These are phyloP conservation scores for Skeletonema costatum DNA, from an alignment of 108 stramenopile species.

Conservation along the genomic window DNA sequence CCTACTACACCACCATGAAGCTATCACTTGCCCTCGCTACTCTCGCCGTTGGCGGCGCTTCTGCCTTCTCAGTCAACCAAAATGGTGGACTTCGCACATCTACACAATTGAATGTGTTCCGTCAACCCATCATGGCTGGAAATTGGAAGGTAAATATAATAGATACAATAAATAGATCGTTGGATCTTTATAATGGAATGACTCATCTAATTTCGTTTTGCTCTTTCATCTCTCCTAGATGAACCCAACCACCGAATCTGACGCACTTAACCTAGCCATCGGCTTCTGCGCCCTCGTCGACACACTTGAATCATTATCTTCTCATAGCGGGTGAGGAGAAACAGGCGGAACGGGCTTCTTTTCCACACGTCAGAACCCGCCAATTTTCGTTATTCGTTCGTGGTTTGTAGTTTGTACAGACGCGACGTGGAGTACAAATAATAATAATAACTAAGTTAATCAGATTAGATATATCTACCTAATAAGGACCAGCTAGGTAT, in stretches of 20 bases:
- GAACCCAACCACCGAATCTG: constrained; percentile 70
- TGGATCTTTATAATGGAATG: neutral
- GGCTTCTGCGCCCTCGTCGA: constrained; percentile 46
- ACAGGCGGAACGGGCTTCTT: too few relatives aligned
- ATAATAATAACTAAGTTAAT: too few relatives aligned
- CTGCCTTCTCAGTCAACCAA: neutral
- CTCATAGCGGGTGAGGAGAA: too few relatives aligned
- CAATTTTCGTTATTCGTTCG: too few relatives aligned
- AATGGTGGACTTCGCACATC: neutral
- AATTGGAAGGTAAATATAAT: constrained; percentile 68
- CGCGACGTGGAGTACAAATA: too few relatives aligned
- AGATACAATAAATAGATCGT: neutral
- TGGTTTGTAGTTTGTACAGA: too few relatives aligned
- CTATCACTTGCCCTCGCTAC: neutral
- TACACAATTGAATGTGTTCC: constrained; percentile 12
- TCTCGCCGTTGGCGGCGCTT: neutral
- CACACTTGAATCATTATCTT: too few relatives aligned
- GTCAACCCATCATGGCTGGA: constrained; percentile 67
- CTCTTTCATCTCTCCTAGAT: constrained; percentile 5
- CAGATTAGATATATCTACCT: too few relatives aligned
- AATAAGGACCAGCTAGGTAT: too few relatives aligned
- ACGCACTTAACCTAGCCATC: constrained; percentile 62
- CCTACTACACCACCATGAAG: neutral
- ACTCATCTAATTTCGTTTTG: neutral
- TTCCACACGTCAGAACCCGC: too few relatives aligned